Percentiles rank a stretch among this genome's conserved stretches.
Conservation (phyloP, 495 filamentous ascomycete genomes). For the Hyaloscypha bicolor region DNA sequence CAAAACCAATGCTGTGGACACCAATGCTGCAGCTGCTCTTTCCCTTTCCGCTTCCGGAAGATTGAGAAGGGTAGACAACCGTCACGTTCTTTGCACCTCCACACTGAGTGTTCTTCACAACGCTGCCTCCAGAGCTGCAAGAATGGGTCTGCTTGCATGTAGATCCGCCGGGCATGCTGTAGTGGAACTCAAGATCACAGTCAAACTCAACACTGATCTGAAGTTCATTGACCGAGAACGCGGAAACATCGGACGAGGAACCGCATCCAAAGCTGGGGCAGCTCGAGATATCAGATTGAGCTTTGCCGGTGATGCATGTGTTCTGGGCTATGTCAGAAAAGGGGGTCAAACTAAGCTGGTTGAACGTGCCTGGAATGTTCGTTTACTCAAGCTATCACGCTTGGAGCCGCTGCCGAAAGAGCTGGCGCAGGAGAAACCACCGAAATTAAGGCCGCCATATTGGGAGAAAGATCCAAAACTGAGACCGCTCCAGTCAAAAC, state of each 20-base stretch:
- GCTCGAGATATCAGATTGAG: constrained; percentile 47
- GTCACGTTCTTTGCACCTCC: constrained; percentile 83
- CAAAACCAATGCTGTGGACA: constrained; percentile 77
- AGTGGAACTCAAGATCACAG: constrained; percentile 78
- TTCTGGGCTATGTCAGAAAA: constrained; percentile 31
- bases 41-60: constrained; percentile 39
- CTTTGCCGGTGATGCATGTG: constrained; percentile 68
- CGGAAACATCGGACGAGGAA: constrained; percentile 44
- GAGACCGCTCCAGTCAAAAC: constrained; percentile 73
- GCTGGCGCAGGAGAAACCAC: constrained; percentile 66
- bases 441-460: constrained; percentile 75
- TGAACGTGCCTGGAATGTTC: constrained; percentile 37
- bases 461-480: constrained; percentile 58
- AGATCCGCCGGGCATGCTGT: constrained; percentile 77
- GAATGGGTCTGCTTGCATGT: constrained; percentile 71
- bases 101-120: constrained; percentile 81
- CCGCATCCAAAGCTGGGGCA: constrained; percentile 57
- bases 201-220: constrained; percentile 73
- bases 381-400: constrained; percentile 47
- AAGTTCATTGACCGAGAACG: constrained; percentile 75
- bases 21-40: constrained; percentile 67
- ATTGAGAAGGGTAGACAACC: constrained; percentile 68
- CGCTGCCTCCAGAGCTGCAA: constrained; percentile 66
- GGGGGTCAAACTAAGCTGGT: neutral
- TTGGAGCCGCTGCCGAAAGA: constrained; percentile 50